Conservation (phyloP, 1,284 basidiomycete genomes). For the Ceratobasidium sp. region DNA sequence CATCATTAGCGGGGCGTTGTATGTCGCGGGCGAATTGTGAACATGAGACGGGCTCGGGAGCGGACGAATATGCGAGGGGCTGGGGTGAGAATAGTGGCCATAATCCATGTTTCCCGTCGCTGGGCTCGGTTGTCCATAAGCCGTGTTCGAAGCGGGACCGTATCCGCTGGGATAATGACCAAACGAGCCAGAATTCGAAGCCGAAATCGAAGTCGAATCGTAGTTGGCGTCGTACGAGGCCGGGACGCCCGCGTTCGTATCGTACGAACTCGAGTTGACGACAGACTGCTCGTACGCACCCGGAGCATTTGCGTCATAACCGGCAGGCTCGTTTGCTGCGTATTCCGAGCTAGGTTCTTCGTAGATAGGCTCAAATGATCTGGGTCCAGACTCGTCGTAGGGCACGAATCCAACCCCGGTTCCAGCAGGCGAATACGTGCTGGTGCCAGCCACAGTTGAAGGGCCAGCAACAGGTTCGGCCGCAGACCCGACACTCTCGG, state of each 20-base stretch:
- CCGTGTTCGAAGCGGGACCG: background rate
- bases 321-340: background rate
- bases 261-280: background rate
- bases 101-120: background rate
- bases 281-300: background rate
- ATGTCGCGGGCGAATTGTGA: background rate
- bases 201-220: background rate
- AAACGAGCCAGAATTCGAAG: background rate
- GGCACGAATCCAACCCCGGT: background rate
- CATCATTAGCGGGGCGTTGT: background rate
- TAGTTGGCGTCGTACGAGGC: background rate
- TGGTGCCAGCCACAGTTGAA: background rate
- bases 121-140: constrained; percentile 3
- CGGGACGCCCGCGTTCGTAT: no score
- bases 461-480: background rate
- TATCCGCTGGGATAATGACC: background rate
- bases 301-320: background rate
- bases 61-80: constrained; percentile 8
- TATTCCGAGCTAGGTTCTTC: constrained; percentile 1
- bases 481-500: background rate
- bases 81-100: background rate
- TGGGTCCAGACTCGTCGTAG: background rate
- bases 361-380: background rate
- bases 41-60: constrained; percentile 14
- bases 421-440: background rate